Evolutionary conservation across 2,329 filamentous ascomycete genomes (phyloP), one percentile per base, ranked within the genome.

Genomic region (Pyrenochaeta sp.): DNA sequence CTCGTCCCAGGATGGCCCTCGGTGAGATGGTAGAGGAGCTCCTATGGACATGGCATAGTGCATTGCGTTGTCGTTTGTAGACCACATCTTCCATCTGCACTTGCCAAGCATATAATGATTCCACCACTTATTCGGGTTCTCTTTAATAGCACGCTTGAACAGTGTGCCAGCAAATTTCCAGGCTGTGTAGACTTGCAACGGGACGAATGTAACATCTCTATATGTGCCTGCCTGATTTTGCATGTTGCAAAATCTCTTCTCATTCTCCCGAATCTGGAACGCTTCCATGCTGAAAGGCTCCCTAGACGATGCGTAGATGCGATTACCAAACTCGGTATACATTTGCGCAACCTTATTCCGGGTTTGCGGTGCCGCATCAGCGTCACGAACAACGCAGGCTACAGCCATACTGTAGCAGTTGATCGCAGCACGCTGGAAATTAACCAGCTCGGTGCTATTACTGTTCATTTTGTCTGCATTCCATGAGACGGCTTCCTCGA

Each of bases 401-500:
- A 89, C 81, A 7, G 90, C 88, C 87, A 91, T 90, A 2, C 85
- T 80, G 64, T 86, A 88, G 73, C 91, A 94, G 75, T 96, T 92
- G 45, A 96, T 93, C 1, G 92, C 89, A 68, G 87, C 88, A 32
- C 92, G 87, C 74, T 97, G 92, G 59, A 91, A 86, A 50, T 87
- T 88, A 25, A 92, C 85, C 44, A 96, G 78, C 56, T 96, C 92
- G 3, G 82, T 80, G 54, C 90, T 88, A 68, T 90, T 90, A 73
- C 91, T 94, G 78, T 96, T 96, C 78, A 96, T 89, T 77, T 96
- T 96, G 66, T 96, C 92, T 0, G 92, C 91, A 22, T 90, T 91
- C 93, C 93, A 96, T 5, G 93, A 86, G 5, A 96, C 91, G 6
- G 89, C 87, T 75, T 97, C 93, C 62, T 97, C 93, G 13, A 96